Base-by-base conservation (phyloP, 805 yeast genomes). In the Lachancea waltii region DNA sequence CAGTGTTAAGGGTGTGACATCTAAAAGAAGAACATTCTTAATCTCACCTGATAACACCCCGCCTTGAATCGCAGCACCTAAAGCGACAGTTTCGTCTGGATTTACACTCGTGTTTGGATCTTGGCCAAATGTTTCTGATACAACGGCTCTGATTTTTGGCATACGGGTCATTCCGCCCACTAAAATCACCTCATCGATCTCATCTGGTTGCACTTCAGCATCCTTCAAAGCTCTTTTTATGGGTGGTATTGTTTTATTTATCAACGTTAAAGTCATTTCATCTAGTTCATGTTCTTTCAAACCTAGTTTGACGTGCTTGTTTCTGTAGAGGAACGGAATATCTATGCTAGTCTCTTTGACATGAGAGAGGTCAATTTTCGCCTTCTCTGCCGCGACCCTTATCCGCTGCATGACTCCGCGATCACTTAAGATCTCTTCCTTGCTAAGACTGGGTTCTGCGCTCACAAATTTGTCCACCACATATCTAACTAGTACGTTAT, bases 71-170 rank as follows among this genome's bases (percentile, higher is more conserved):
- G 94, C 92, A 22, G 95, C 95, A 54, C 95, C 95, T 48, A 84
- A 64, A 31, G 94, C 92, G 35, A 84, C 94, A n/a, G 92, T 89
- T 62, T 84, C 95, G 60, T 84, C 95, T n/a, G 95, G 94, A 56
- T 84, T 84, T 9, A 84, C 85, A 14, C 76, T 72, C 30, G 81
- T 77, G 37, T 79, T 80, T 27, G 90, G 89, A 44, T 71, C 68
- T 54, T 73, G 79, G 23, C 72, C 69, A 55, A 84, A 82, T 11
- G 79, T 46, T 7, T 66, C 65, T 45, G 68, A 72, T 15, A 84
- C 90, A 6, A 77, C 67, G 26, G 69, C 69, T 44, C 86, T 66
- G 43, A 84, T 76, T 61, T 77, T 79, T 39, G 94, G 94, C 95
- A 84, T 84, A 61, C 94, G 68, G 3, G 95, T 83, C 94, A 84